Conservation (phyloP, 148 eudicot genomes). For the Vaccinium darrowii region DNA sequence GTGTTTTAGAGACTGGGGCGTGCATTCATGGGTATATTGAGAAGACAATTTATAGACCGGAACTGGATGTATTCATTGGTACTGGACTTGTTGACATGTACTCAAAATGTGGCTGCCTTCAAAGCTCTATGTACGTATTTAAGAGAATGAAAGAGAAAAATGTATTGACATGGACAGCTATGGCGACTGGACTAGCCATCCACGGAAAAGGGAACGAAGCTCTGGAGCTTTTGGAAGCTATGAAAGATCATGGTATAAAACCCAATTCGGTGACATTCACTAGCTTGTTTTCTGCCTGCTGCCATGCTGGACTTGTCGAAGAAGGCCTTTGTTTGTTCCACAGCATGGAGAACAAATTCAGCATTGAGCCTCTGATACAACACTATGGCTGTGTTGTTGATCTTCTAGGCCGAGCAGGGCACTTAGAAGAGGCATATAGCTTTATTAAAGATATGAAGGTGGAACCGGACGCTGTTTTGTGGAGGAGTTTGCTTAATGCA, state of each 20-base stretch:
- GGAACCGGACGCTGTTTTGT: slow-evolving; percentile 37
- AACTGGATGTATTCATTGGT: slow-evolving; percentile 48
- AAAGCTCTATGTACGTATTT: slow-evolving; percentile 38
- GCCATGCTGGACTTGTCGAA: slow-evolving; percentile 53
- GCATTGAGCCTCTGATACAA: slow-evolving; percentile 35
- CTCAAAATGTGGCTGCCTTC: slow-evolving; percentile 58
- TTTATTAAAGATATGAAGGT: slow-evolving; percentile 32
- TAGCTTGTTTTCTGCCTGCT: slow-evolving; percentile 58
- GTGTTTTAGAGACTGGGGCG: slow-evolving; percentile 41
- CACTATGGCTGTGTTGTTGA: slow-evolving; percentile 62
- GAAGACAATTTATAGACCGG: slow-evolving; percentile 32
- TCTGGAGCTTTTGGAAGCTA: slow-evolving; percentile 38
- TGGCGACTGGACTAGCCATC: slow-evolving; percentile 51
- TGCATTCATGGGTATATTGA: slow-evolving; percentile 55
- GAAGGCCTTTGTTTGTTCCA: slow-evolving; percentile 55
- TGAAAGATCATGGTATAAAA: slow-evolving; percentile 36
- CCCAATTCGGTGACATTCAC: slow-evolving; percentile 65
- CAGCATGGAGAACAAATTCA: slow-evolving; percentile 41
- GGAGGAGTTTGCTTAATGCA: slow-evolving; percentile 64
- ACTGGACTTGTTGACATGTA: slow-evolving; percentile 66
- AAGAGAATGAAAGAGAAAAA: slow-evolving; percentile 38
- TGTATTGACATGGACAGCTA: slow-evolving; percentile 64
- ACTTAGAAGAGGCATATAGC: slow-evolving; percentile 47
- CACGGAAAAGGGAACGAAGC: slow-evolving; percentile 63
- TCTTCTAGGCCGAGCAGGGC: slow-evolving; percentile 61